Conservation (phyloP, 371 early-diverging fungal species). For the Apophysomyces sp. region DNA sequence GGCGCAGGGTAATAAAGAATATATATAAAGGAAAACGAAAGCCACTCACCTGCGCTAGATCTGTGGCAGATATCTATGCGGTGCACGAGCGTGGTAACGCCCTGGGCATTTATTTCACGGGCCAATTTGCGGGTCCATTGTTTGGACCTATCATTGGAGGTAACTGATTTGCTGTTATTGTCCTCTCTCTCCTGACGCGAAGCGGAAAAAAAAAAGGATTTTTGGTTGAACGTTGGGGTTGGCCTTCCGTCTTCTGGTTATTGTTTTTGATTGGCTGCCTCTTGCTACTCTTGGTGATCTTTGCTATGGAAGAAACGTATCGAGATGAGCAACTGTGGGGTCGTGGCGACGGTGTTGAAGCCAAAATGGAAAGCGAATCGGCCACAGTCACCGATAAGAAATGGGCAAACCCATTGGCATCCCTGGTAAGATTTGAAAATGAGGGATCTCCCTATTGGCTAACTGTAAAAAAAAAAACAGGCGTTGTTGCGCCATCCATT, state of each 20-base stretch:
- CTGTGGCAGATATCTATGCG: slow-evolving; percentile 55
- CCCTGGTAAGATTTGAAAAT: slow-evolving; percentile 26
- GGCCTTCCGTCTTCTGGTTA: slow-evolving; percentile 29
- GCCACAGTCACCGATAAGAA: slow-evolving; percentile 19
- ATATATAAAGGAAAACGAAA: not conserved
- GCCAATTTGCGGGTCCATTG: slow-evolving; percentile 44
- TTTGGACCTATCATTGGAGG: slow-evolving; percentile 35
- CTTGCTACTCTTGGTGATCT: slow-evolving; percentile 23
- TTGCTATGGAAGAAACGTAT: slow-evolving; percentile 74
- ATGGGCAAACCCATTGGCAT: slow-evolving; percentile 36
- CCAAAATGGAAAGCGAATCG: slow-evolving; percentile 1
- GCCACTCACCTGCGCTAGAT: slow-evolving; percentile 22
- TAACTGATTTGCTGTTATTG: slow-evolving; percentile 14
- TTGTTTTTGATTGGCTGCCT: slow-evolving; percentile 26
- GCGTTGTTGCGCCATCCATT: slow-evolving; percentile 53
- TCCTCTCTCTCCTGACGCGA: not conserved
- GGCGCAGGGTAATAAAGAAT: slow-evolving; percentile 59
- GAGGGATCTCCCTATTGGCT: not conserved
- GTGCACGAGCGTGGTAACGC: slow-evolving; percentile 49
- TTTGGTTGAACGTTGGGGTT: slow-evolving; percentile 29
- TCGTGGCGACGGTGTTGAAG: slow-evolving; percentile 13
- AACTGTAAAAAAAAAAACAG: slow-evolving; percentile 11
- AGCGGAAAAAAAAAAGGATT: slow-evolving; percentile 11
- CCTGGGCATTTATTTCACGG: slow-evolving; percentile 55
- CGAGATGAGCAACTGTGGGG: slow-evolving; percentile 46